These are phyloP conservation scores for Diplodia intermedia DNA, from an alignment of 2,329 filamentous ascomycete genomes.

Conservation along the genomic window DNA sequence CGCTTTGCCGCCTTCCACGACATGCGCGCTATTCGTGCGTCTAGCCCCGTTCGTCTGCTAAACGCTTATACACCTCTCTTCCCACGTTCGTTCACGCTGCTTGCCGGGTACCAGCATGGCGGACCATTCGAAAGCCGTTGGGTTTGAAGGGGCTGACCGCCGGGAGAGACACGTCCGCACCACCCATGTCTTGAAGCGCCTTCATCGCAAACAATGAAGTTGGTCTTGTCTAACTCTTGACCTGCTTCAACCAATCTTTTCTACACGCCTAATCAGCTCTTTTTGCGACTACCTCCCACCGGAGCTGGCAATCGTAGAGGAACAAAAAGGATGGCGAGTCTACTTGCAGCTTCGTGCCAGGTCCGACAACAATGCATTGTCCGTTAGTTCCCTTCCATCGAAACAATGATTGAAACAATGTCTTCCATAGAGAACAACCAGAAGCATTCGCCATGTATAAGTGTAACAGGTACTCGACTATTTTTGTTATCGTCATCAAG, in stretches of 20 bases:
- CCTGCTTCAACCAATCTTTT: no score
- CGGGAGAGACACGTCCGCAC: not conserved
- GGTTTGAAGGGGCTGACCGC: not conserved
- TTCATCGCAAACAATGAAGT: no score
- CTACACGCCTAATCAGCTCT: no score
- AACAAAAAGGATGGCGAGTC: not conserved
- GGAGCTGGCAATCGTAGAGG: not conserved
- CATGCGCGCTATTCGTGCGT: not conserved
- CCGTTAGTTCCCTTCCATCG: not conserved
- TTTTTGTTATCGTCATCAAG: no score
- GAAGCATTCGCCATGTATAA: not conserved
- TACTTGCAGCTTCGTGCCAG: not conserved
- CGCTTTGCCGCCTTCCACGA: constrained; percentile 6
- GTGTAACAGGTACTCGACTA: not conserved
- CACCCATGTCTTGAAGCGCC: no score
- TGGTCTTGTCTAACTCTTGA: no score
- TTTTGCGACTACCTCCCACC: not conserved
- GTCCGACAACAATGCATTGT: not conserved
- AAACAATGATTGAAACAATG: not conserved
- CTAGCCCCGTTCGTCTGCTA: not conserved
- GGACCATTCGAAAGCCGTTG: not conserved
- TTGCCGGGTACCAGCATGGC: constrained; percentile 6
- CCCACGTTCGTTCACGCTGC: constrained; percentile 1
- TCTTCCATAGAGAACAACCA: not conserved
- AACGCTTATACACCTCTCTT: not conserved